phyloP scores from a whole-genome alignment of 306 rosid species.

The Prunus salicina region DNA sequence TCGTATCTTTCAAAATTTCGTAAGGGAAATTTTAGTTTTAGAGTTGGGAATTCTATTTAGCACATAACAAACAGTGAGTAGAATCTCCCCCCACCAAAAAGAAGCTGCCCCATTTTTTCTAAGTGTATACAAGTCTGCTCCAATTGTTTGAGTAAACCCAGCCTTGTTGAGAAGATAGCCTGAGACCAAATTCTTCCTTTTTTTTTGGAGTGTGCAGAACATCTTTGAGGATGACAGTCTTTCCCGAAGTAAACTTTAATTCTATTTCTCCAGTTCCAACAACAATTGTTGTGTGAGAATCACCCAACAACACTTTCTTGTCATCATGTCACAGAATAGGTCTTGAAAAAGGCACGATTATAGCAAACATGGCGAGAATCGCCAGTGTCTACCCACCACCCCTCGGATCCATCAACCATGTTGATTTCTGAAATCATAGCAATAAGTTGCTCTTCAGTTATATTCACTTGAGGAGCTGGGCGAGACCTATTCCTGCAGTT shows the following conservation, averaged over 20 bases:
- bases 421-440: too few species aligned
- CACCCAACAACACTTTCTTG: not conserved
- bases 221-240: not conserved
- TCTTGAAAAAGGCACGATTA: not conserved
- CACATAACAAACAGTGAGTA: not conserved
- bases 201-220: not conserved
- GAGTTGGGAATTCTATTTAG: not conserved
- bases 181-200: not conserved
- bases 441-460: too few species aligned
- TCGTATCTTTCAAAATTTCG: not conserved
- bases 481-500: too few species aligned
- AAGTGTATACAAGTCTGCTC: not conserved
- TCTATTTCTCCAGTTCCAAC: not conserved
- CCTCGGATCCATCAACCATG: too few species aligned
- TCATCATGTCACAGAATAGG: not conserved
- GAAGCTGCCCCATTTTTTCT: not conserved
- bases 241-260: not conserved
- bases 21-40: not conserved
- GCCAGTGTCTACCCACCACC: too few species aligned
- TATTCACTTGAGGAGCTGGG: too few species aligned
- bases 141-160: not conserved
- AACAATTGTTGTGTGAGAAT: not conserved
- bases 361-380: not conserved
- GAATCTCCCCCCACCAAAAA: not conserved
- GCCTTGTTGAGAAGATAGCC: not conserved